These are phyloP conservation scores for Rubroshorea leprosula DNA, from an alignment of 345 rosid genomes.

Conservation along the genomic window DNA sequence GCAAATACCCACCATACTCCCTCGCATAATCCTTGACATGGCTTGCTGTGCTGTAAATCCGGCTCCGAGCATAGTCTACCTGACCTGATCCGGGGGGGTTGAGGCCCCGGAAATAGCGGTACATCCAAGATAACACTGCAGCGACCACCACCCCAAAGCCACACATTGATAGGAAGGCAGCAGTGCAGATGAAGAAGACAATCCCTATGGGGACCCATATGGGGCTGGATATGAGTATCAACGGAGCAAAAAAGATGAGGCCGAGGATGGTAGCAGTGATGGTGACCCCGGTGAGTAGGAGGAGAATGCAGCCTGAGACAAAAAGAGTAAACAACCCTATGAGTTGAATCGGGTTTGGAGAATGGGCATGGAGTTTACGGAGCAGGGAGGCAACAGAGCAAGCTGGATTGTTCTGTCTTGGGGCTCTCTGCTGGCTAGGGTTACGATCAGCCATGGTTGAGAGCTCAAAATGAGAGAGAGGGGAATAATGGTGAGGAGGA, in stretches of 20 bases:
- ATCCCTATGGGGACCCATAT: conserved; percentile 57
- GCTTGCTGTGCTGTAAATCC: conserved; percentile 73
- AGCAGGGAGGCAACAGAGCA: conserved; percentile 27
- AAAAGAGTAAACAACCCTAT: conserved; percentile 49
- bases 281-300: conserved; percentile 62
- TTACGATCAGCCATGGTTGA: conserved; percentile 27
- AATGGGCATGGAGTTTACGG: conserved; percentile 39
- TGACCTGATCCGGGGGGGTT: conserved; percentile 64
- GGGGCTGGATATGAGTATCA: conserved; percentile 65
- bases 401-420: conserved; percentile 15
- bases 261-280: conserved; percentile 37
- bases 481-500: background rate
- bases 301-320: conserved; percentile 58
- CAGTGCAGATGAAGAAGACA: conserved; percentile 27
- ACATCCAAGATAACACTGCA: conserved; percentile 60
- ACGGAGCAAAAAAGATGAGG: conserved; percentile 50
- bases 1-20: conserved; percentile 77
- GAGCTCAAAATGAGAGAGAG: background rate
- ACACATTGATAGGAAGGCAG: conserved; percentile 43
- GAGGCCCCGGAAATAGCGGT: conserved; percentile 58
- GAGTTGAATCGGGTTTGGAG: conserved; percentile 54
- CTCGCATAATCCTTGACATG: conserved; percentile 79
- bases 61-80: conserved; percentile 59
- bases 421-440: conserved; percentile 20
- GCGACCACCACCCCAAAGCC: conserved; percentile 42